Conservation (phyloP, 2,329 filamentous ascomycete species). For the Ceratocystis eucalypticola region DNA sequence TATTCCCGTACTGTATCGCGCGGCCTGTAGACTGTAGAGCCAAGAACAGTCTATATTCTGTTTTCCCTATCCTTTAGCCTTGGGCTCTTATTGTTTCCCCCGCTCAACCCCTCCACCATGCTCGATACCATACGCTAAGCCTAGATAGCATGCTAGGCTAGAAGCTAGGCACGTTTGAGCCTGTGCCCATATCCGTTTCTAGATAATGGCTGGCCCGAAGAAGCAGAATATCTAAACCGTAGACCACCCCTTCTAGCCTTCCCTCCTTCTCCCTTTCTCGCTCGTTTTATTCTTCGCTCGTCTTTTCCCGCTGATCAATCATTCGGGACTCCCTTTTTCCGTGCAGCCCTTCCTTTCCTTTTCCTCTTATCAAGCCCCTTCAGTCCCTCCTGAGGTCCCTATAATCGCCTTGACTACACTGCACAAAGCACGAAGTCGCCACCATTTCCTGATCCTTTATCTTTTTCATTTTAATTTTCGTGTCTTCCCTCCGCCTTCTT, state of each 20-base stretch:
- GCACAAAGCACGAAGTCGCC: not conserved
- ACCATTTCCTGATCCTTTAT: not conserved
- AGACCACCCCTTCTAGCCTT: not conserved
- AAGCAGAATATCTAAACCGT: not conserved
- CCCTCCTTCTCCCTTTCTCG: not conserved
- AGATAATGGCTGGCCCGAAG: not conserved
- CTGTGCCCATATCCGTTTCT: not conserved
- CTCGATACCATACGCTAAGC: not conserved
- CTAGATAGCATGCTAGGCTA: not conserved
- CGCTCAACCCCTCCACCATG: not conserved
- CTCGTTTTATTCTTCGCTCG: not conserved
- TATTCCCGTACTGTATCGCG: not conserved
- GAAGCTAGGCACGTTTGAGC: not conserved
- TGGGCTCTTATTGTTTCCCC: not conserved
- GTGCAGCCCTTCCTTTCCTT: constrained; percentile 1
- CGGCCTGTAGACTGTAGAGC: not conserved
- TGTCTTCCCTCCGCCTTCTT: not conserved
- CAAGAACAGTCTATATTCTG: not conserved
- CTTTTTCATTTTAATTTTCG: not conserved
- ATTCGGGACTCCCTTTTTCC: not conserved
- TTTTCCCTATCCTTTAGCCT: not conserved
- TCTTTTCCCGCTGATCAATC: not conserved
- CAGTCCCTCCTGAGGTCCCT: not conserved
- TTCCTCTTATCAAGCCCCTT: not conserved
- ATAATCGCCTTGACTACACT: not conserved